A percentile compares a stretch with the other conserved stretches of the same genome.
Evolutionary conservation across 2,329 filamentous ascomycete genomes (phyloP).

Genomic region (Trichoderma brevicompactum): DNA sequence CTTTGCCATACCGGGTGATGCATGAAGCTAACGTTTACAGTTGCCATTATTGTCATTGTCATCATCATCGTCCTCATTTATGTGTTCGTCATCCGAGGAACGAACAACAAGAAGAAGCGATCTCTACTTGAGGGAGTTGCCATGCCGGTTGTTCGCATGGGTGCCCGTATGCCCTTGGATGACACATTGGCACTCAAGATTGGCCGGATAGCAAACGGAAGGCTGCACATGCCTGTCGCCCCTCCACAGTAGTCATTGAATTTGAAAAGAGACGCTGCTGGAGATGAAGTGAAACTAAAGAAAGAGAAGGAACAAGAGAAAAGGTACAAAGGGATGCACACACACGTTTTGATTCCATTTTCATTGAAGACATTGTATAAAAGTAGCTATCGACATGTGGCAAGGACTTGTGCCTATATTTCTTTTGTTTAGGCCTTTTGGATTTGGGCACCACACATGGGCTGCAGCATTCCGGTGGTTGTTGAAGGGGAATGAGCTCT

Average conservation of each 20-base stretch:
- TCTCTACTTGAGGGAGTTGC: constrained; percentile 35
- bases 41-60: constrained; percentile 58
- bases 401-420: constrained; percentile 27
- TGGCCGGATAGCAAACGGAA: constrained; percentile 11
- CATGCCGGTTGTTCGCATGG: not conserved
- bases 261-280: not conserved
- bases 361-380: constrained; percentile 32
- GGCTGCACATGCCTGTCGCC: constrained; percentile 21
- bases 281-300: not conserved
- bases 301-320: not conserved
- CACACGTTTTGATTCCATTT: constrained; percentile 22
- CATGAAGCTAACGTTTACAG: constrained; percentile 43
- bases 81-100: constrained; percentile 47
- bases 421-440: constrained; percentile 29
- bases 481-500: constrained; percentile 12
- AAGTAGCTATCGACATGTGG: constrained; percentile 30
- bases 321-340: constrained; percentile 1
- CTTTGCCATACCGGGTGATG: not conserved
- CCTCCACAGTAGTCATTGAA: not conserved
- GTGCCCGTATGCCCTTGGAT: not conserved
- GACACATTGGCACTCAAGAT: not conserved
- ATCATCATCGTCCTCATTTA: constrained; percentile 57
- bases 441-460: constrained; percentile 13
- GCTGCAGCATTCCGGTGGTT: constrained; percentile 14
- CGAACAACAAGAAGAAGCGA: constrained; percentile 40